Percentiles rank a stretch among this genome's conserved stretches.
phyloP scores from a whole-genome alignment of 1,284 basidiomycete genomes.

The Serendipita sp. region DNA sequence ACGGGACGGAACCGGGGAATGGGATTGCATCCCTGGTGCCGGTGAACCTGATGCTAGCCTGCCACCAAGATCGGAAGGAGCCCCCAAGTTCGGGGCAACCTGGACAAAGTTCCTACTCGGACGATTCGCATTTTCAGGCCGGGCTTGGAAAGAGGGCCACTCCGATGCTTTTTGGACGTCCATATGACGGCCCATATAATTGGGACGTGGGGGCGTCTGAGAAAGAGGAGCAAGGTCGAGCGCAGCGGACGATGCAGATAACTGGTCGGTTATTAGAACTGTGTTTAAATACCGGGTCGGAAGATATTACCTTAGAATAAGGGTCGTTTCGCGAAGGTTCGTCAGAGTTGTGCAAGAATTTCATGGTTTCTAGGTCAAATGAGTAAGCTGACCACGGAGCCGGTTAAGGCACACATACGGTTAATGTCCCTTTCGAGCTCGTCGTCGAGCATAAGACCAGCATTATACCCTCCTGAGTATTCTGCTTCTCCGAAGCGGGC shows the following conservation, averaged over 20 bases:
- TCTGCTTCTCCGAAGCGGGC: constrained; percentile 44
- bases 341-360: constrained; percentile 80
- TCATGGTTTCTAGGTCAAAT: constrained; percentile 60
- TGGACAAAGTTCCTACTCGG: constrained; percentile 30
- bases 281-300: background rate
- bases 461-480: constrained; percentile 28
- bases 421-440: constrained; percentile 84
- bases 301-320: constrained; percentile 44
- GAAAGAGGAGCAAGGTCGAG: constrained; percentile 83
- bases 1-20: constrained; percentile 38
- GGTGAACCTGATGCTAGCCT: constrained; percentile 32
- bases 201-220: constrained; percentile 58
- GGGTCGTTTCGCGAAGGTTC: constrained; percentile 57
- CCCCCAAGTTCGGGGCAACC: constrained; percentile 29
- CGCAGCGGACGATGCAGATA: constrained; percentile 83
- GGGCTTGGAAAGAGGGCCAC: constrained; percentile 77
- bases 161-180: constrained; percentile 68
- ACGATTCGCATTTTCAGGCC: constrained; percentile 43
- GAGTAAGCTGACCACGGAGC: constrained; percentile 14
- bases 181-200: constrained; percentile 39
- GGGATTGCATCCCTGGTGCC: constrained; percentile 42
- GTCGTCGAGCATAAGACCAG: constrained; percentile 78
- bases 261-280: constrained; percentile 25
- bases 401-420: constrained; percentile 36
- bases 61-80: background rate